Conservation (phyloP, 2,329 filamentous ascomycete species). For the Pseudogymnoascus verrucosus region DNA sequence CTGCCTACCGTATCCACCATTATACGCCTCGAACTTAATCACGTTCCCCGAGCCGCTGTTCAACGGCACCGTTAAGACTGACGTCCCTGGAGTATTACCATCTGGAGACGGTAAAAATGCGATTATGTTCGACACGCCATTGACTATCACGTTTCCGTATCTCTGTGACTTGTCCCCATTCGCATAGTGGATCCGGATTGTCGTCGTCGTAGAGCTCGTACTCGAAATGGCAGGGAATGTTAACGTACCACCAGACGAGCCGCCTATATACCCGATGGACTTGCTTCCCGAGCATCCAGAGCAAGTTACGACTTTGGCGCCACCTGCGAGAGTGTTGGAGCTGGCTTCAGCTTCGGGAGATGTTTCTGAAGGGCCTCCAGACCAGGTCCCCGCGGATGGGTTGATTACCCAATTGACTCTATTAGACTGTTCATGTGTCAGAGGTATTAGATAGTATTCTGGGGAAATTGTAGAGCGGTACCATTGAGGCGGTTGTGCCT, state of each 20-base stretch:
- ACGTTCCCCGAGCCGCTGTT: constrained; percentile 39
- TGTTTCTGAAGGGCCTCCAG: constrained; percentile 37
- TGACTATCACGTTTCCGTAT: constrained; percentile 47
- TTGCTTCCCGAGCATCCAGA: constrained; percentile 41
- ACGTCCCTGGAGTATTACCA: constrained; percentile 37
- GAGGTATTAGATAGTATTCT: neutral
- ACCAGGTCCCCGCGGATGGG: constrained; percentile 35
- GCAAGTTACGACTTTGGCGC: constrained; percentile 41
- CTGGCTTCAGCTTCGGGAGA: constrained; percentile 44
- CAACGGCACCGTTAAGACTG: constrained; percentile 40
- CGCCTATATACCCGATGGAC: constrained; percentile 49
- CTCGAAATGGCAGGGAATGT: constrained; percentile 40
- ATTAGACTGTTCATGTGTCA: constrained; percentile 31
- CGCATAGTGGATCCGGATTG: constrained; percentile 45
- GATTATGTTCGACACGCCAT: constrained; percentile 41
- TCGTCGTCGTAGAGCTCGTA: constrained; percentile 37
- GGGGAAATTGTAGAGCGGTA: constrained; percentile 12
- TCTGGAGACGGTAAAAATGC: constrained; percentile 46
- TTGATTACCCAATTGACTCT: constrained; percentile 48
- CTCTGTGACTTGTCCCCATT: constrained; percentile 48
- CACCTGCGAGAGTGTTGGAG: constrained; percentile 33
- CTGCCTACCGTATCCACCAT: constrained; percentile 32
- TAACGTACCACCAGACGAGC: constrained; percentile 37
- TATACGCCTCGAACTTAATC: constrained; percentile 37
- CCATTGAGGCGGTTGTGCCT: constrained; percentile 42